Conservation (phyloP, 495 filamentous ascomycete genomes). For the Aspergillus taichungensis region DNA sequence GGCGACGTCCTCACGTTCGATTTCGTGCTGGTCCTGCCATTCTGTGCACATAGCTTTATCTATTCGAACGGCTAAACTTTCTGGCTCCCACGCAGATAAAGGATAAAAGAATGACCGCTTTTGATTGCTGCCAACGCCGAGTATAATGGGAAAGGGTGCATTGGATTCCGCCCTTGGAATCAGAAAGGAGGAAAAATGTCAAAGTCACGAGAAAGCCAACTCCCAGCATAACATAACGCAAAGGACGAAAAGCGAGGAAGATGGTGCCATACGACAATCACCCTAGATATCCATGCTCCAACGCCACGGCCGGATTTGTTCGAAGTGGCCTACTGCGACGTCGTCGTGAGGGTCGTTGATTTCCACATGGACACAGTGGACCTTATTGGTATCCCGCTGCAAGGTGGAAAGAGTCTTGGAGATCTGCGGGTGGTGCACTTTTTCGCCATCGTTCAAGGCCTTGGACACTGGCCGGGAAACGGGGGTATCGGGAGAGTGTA, state of each 20-base stretch:
- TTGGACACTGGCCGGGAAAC: conserved; percentile 34
- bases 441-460: conserved; percentile 24
- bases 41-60: conserved; percentile 1
- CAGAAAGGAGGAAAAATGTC: too few relatives aligned
- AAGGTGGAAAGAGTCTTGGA: conserved; percentile 29
- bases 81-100: conserved; percentile 2
- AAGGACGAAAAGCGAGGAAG: conserved; percentile 3
- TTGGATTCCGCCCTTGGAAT: background rate
- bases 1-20: background rate
- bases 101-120: conserved; percentile 6
- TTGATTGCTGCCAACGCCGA: conserved; percentile 11
- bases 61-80: background rate
- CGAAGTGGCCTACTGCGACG: conserved; percentile 27
- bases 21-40: conserved; percentile 19
- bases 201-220: too few relatives aligned
- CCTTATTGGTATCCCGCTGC: conserved; percentile 25
- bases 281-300: conserved; percentile 42
- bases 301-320: conserved; percentile 35
- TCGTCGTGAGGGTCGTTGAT: conserved; percentile 31
- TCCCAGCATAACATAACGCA: background rate
- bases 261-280: background rate
- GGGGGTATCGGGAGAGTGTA: conserved; percentile 34
- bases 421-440: conserved; percentile 22
- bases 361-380: conserved; percentile 35
- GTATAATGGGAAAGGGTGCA: background rate